Percentiles rank a stretch among this genome's conserved stretches.
These are phyloP conservation scores for Boeremia exigua DNA, from an alignment of 2,329 filamentous ascomycete species.

Conservation along the genomic window DNA sequence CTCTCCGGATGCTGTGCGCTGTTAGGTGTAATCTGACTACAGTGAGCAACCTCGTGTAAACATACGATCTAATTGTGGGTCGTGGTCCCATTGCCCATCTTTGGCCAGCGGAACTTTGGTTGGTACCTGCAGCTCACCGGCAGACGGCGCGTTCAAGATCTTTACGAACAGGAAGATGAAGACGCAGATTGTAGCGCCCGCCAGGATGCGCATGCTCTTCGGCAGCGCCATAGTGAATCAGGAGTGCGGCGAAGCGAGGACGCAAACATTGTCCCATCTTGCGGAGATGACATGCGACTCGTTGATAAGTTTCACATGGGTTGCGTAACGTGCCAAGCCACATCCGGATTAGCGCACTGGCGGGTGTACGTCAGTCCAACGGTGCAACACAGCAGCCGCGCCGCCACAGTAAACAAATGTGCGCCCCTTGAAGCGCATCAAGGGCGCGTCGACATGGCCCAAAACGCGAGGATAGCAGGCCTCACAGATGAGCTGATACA, in stretches of 20 bases:
- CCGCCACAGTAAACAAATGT: not conserved
- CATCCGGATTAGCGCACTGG: conserved; percentile 7
- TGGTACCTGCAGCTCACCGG: conserved; percentile 50
- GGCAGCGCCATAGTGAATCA: conserved; percentile 76
- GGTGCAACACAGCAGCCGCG: conserved; percentile 15
- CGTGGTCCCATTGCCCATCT: conserved; percentile 70
- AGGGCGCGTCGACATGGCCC: conserved; percentile 65
- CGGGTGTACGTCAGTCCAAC: conserved; percentile 20
- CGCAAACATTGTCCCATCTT: conserved; percentile 8
- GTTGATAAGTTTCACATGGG: conserved; percentile 14
- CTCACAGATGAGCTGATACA: conserved; percentile 75
- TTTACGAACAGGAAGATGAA: conserved; percentile 82
- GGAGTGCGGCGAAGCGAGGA: conserved; percentile 3
- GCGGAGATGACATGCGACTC: conserved; percentile 9
- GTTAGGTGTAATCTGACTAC: conserved; percentile 5
- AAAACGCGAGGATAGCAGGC: conserved; percentile 67
- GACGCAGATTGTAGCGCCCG: conserved; percentile 71
- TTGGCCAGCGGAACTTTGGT: conserved; percentile 44
- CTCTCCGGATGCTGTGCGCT: conserved; percentile 74
- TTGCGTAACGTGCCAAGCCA: conserved; percentile 19
- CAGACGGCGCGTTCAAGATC: conserved; percentile 66
- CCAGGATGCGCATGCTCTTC: conserved; percentile 81
- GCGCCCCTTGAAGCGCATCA: not conserved
- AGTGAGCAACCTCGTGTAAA: conserved; percentile 10
- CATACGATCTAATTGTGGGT: conserved; percentile 88